Evolutionary conservation across 495 filamentous ascomycete species (phyloP).

Genomic region (Podospora conica): DNA sequence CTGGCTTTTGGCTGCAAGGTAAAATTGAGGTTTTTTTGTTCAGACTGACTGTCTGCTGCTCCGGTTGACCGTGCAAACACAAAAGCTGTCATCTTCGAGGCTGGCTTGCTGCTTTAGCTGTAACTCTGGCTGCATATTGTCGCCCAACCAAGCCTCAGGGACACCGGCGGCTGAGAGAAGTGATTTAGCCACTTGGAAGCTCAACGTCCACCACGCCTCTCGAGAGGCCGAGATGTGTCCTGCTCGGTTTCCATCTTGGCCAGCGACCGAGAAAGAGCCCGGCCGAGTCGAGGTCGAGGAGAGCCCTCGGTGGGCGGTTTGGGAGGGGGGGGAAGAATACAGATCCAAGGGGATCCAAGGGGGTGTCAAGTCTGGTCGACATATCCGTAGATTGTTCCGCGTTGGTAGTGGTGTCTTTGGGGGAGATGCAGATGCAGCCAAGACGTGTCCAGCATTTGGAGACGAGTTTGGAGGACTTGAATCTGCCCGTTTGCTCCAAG

Average conservation of each 20-base stretch:
- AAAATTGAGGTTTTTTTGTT: constrained; percentile 8
- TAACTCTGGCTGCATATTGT: constrained; percentile 6
- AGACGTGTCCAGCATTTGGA: not conserved
- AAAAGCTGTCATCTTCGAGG: not conserved
- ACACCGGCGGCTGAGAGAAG: constrained; percentile 9
- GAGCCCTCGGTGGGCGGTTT: not conserved
- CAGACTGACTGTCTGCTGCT: not conserved
- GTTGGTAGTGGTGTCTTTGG: not conserved
- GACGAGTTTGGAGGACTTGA: no score
- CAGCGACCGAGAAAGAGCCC: not conserved
- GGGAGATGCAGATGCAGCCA: no score
- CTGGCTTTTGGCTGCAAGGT: constrained; percentile 7
- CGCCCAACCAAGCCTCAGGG: not conserved
- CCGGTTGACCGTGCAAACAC: constrained; percentile 3
- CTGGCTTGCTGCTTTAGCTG: constrained; percentile 10
- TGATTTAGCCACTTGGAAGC: constrained; percentile 11
- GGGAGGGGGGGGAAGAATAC: not conserved
- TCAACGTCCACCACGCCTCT: not conserved
- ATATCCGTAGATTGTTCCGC: not conserved
- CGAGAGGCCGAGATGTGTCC: not conserved
- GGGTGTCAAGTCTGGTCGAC: not conserved
- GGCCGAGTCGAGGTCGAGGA: not conserved
- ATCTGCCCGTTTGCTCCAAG: no score
- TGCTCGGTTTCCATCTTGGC: not conserved
- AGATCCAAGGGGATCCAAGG: not conserved